Conservation (phyloP, 352 stramenopile genomes). For the Thalassiosira exigua region DNA sequence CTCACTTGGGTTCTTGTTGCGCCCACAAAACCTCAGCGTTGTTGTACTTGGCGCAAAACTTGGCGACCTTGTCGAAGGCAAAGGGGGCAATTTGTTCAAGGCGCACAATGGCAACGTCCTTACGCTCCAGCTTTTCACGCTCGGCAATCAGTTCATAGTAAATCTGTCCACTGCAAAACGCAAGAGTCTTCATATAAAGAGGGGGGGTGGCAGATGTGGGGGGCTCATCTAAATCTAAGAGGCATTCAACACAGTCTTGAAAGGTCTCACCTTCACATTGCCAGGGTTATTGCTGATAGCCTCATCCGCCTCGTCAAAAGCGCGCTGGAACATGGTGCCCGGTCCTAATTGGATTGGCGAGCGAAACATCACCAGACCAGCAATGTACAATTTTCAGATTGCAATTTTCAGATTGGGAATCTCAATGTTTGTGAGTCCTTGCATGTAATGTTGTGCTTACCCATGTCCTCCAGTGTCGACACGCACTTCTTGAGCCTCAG, state of each 20-base stretch:
- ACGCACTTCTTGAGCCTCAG: conserved; percentile 91
- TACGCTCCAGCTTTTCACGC: conserved; percentile 84
- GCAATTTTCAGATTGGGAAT: too few relatives aligned
- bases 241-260: too few relatives aligned
- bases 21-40: conserved; percentile 97
- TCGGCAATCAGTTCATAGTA: conserved; percentile 96
- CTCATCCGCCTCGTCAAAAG: conserved; percentile 88
- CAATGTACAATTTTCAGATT: too few relatives aligned
- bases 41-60: conserved; percentile 89
- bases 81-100: conserved; percentile 98
- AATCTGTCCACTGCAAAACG: conserved; percentile 96
- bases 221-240: too few relatives aligned
- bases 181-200: conserved; percentile 73
- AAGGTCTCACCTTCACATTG: conserved; percentile 73
- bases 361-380: too few relatives aligned
- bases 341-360: too few relatives aligned
- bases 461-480: conserved; percentile 93
- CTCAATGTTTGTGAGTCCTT: too few relatives aligned
- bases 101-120: conserved; percentile 89
- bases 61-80: conserved; percentile 94
- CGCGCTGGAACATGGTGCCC: conserved; percentile 91
- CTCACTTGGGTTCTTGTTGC: conserved; percentile 91
- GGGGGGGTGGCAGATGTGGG: not conserved
- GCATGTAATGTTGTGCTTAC: too few relatives aligned
- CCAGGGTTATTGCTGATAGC: conserved; percentile 82